Evolutionary conservation across 208 protist species (phyloP).

Genomic region (Phytomonas sp.): DNA sequence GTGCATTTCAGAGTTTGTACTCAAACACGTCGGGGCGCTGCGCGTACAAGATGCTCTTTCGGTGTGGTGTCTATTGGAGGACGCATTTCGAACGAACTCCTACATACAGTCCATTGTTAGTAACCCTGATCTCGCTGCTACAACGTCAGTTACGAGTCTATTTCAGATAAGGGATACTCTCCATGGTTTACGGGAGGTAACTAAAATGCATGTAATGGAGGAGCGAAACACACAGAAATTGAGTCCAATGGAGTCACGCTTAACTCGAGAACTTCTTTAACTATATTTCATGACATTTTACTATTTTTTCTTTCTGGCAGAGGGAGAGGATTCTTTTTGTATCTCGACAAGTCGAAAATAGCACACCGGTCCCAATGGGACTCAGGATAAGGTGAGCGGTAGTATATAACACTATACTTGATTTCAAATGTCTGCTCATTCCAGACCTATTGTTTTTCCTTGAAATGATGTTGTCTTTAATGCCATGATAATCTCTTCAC

Average conservation of each 20-base stretch:
- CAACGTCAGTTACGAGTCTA: neutral
- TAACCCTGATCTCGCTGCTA: neutral
- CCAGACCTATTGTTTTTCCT: neutral
- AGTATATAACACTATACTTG: neutral
- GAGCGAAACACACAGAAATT: neutral
- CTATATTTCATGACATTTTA: neutral
- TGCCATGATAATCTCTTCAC: neutral
- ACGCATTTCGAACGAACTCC: neutral
- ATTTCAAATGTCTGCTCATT: neutral
- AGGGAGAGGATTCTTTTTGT: neutral
- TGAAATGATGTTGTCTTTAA: neutral
- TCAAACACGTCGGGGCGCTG: conserved; percentile 30
- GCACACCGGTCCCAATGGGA: neutral
- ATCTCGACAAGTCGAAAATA: neutral
- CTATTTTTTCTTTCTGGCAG: neutral
- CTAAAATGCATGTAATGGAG: neutral
- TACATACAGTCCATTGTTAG: neutral
- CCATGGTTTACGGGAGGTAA: neutral
- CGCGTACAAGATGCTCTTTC: conserved; percentile 37
- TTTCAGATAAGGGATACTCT: neutral
- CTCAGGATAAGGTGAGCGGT: neutral
- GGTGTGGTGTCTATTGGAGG: conserved; percentile 17
- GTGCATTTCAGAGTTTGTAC: conserved; percentile 22
- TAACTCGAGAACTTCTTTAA: neutral
- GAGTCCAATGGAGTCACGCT: neutral